phyloP scores from a whole-genome alignment of 1,139 yeast species.

The Taphrina populina region DNA sequence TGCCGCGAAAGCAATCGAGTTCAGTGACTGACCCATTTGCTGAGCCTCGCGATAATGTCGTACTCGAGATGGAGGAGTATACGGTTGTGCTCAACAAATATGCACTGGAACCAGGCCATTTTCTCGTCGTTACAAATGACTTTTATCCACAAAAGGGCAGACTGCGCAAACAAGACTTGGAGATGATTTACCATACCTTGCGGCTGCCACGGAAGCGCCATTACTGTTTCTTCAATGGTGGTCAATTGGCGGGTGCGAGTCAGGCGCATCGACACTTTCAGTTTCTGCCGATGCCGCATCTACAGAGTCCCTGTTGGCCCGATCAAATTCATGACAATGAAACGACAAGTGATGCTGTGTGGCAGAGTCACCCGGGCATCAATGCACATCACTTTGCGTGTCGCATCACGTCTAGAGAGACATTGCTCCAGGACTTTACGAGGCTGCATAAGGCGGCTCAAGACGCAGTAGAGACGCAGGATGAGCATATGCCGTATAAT shows the following conservation, averaged over 20 bases:
- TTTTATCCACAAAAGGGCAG: constrained; percentile 20
- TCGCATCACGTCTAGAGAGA: neutral
- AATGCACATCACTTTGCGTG: constrained; percentile 7
- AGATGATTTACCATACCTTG: constrained; percentile 11
- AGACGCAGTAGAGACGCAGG: constrained; percentile 7
- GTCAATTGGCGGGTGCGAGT: constrained; percentile 23
- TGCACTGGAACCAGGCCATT: constrained; percentile 20
- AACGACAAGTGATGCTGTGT: neutral
- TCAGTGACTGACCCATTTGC: constrained; percentile 17
- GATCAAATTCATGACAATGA: neutral
- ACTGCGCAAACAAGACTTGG: constrained; percentile 14
- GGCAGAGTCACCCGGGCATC: neutral
- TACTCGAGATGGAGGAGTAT: constrained; percentile 14
- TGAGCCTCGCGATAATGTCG: constrained; percentile 27
- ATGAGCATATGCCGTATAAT: constrained; percentile 22
- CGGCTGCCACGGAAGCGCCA: neutral
- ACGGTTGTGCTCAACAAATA: constrained; percentile 26
- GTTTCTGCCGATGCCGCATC: constrained; percentile 13
- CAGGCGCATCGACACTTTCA: constrained; percentile 31
- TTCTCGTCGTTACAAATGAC: constrained; percentile 28
- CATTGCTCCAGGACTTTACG: neutral
- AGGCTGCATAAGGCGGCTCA: constrained; percentile 6
- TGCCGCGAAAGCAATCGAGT: neutral
- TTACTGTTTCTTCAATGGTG: constrained; percentile 32
- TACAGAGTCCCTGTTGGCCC: constrained; percentile 7